A percentile compares a stretch with the other conserved stretches of the same genome.
Conservation (phyloP, 768 basidiomycete genomes). For the Termitomyces sp. region DNA sequence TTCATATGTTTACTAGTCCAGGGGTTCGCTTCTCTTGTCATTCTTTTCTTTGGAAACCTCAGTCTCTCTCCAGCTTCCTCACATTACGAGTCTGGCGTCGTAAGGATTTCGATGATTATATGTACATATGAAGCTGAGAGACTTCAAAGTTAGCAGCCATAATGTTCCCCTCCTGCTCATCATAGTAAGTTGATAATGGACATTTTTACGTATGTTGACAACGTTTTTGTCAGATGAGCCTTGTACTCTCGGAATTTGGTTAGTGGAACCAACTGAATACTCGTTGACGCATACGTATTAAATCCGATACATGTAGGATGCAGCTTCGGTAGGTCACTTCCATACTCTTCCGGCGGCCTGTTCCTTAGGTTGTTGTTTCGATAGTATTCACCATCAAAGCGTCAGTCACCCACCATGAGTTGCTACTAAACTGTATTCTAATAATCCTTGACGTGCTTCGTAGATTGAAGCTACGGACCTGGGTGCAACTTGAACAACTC, state of each 20-base stretch:
- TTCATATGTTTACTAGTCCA: slow-evolving; percentile 53
- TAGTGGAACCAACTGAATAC: slow-evolving; percentile 7
- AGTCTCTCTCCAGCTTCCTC: slow-evolving; percentile 27
- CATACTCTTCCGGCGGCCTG: background rate
- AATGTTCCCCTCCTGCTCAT: slow-evolving; percentile 35
- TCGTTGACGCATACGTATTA: background rate
- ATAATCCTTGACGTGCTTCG: slow-evolving; percentile 3
- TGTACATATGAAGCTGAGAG: background rate
- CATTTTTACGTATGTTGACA: background rate
- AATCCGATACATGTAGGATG: slow-evolving; percentile 22
- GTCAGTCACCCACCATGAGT: slow-evolving; percentile 21
- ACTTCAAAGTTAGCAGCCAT: slow-evolving; percentile 41
- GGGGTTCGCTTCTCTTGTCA: slow-evolving; percentile 24
- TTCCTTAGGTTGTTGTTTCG: background rate
- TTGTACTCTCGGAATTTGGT: slow-evolving; percentile 51
- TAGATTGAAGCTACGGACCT: slow-evolving; percentile 39
- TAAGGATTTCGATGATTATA: slow-evolving; percentile 18
- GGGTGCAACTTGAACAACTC: slow-evolving; percentile 34
- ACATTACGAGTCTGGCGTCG: slow-evolving; percentile 38
- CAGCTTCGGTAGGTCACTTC: slow-evolving; percentile 32
- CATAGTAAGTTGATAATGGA: slow-evolving; percentile 28
- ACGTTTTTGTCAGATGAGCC: slow-evolving; percentile 21
- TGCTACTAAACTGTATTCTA: background rate
- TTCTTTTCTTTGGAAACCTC: background rate
- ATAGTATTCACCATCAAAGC: slow-evolving; percentile 43